These are phyloP conservation scores for Hemerocallis citrina DNA, from an alignment of 106 monocot species.

Conservation along the genomic window DNA sequence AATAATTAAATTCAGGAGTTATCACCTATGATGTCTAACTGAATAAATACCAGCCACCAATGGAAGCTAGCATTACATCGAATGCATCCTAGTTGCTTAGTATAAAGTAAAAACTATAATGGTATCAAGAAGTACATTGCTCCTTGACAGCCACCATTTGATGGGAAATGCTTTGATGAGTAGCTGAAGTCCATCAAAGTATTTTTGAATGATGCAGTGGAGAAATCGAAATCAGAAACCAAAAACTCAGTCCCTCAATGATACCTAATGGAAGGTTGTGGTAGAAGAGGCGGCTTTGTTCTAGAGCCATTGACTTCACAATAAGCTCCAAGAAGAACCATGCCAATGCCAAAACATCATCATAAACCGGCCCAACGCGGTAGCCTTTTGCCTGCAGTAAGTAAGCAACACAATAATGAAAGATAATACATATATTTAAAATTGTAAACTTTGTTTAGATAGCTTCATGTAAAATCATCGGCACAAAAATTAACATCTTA, in stretches of 20 bases:
- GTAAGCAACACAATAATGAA: too few relatives aligned
- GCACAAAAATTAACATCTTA: too few relatives aligned
- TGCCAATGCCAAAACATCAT: constrained; percentile 99
- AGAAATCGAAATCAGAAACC: neutral
- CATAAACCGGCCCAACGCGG: constrained; percentile 98
- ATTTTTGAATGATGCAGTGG: neutral
- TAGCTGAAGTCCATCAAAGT: neutral
- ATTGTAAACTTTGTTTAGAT: too few relatives aligned
- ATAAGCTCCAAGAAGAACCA: constrained; percentile 99
- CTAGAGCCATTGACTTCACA: constrained; percentile 96
- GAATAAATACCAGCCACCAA: too few relatives aligned
- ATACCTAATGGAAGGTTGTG: constrained; percentile 81
- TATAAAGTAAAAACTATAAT: neutral
- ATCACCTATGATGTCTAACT: too few relatives aligned
- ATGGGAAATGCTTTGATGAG: too few relatives aligned
- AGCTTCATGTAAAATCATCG: too few relatives aligned
- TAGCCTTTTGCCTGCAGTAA: constrained; percentile 88
- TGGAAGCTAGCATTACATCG: too few relatives aligned
- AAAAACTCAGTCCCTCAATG: neutral
- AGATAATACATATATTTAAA: too few relatives aligned
- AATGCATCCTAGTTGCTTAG: neutral
- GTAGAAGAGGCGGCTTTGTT: constrained; percentile 76
- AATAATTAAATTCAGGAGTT: too few relatives aligned
- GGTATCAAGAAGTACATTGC: neutral
- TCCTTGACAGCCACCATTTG: too few relatives aligned